These are phyloP conservation scores for Spironucleus salmonicida DNA, from an alignment of 208 protist species.

Conservation along the genomic window DNA sequence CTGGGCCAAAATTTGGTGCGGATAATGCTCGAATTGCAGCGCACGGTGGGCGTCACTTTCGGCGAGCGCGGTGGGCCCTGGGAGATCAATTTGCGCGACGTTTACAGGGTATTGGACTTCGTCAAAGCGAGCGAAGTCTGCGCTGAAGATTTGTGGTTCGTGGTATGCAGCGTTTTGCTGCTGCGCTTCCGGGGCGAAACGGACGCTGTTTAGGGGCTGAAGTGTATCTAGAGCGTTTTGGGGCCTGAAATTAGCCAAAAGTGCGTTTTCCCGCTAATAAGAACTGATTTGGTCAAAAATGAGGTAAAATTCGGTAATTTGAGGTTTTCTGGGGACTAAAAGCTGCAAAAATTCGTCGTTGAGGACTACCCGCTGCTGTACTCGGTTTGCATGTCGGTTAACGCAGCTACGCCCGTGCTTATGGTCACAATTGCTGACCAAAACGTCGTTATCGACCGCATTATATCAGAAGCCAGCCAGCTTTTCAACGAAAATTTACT, in stretches of 20 bases:
- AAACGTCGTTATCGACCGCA: too few species aligned
- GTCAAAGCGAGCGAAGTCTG: conserved; percentile 45
- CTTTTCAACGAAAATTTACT: too few species aligned
- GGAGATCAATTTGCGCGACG: conserved; percentile 99
- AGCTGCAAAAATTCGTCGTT: too few species aligned
- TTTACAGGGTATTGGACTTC: conserved; percentile 87
- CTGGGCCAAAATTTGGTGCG: not conserved
- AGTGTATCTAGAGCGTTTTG: not conserved
- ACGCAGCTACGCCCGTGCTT: too few species aligned
- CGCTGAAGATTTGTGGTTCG: not conserved
- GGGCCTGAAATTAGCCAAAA: not conserved
- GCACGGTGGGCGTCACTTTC: not conserved
- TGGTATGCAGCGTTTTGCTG: not conserved
- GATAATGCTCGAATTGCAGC: not conserved
- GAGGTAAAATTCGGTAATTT: too few species aligned
- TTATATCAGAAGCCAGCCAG: too few species aligned
- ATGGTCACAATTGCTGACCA: too few species aligned
- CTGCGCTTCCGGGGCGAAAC: not conserved
- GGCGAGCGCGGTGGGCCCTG: conserved; percentile 71
- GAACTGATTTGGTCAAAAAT: too few species aligned
- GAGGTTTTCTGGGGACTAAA: too few species aligned
- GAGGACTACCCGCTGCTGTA: too few species aligned
- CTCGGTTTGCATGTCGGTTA: too few species aligned
- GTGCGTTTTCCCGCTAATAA: not conserved
- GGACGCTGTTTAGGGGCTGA: not conserved